phyloP scores from a whole-genome alignment of 257 asterid species.

The Nicotiana undulata region DNA sequence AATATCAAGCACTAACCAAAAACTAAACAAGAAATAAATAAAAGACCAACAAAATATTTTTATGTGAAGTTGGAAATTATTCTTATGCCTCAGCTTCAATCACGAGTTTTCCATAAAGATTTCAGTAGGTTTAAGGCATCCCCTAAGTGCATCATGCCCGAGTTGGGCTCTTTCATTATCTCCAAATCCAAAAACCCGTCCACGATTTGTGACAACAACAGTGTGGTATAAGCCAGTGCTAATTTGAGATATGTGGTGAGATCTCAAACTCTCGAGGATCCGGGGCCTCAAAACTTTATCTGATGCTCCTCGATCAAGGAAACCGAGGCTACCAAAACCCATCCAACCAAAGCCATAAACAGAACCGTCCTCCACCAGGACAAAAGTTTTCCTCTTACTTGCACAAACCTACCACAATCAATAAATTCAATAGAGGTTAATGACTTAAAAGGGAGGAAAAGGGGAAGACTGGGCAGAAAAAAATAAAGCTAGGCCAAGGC shows the following conservation, averaged over 20 bases:
- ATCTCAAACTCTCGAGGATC: slow-evolving; percentile 50
- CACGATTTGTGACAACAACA: slow-evolving; percentile 53
- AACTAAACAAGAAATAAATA: neutral
- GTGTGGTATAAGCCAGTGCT: slow-evolving; percentile 86
- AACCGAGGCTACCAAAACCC: slow-evolving; percentile 85
- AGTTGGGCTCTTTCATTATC: slow-evolving; percentile 86
- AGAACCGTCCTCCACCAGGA: slow-evolving; percentile 59
- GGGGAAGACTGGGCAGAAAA: neutral
- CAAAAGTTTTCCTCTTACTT: slow-evolving; percentile 71
- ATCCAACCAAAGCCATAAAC: slow-evolving; percentile 81
- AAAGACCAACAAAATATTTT: neutral
- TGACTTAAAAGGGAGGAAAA: neutral
- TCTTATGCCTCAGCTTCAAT: neutral
- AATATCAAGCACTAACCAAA: neutral
- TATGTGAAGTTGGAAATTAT: neutral
- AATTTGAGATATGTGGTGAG: slow-evolving; percentile 62
- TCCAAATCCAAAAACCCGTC: slow-evolving; percentile 64
- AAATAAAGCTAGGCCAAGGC: neutral
- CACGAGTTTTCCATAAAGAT: slow-evolving; percentile 24
- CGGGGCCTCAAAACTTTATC: slow-evolving; percentile 52
- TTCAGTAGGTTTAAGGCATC: slow-evolving; percentile 61
- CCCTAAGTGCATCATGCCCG: slow-evolving; percentile 61
- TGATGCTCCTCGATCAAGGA: slow-evolving; percentile 50
- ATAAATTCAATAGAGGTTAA: neutral
- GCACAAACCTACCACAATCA: slow-evolving; percentile 57